These are phyloP conservation scores for Rhododendron griersonianum DNA, from an alignment of 148 eudicot species.

Conservation along the genomic window DNA sequence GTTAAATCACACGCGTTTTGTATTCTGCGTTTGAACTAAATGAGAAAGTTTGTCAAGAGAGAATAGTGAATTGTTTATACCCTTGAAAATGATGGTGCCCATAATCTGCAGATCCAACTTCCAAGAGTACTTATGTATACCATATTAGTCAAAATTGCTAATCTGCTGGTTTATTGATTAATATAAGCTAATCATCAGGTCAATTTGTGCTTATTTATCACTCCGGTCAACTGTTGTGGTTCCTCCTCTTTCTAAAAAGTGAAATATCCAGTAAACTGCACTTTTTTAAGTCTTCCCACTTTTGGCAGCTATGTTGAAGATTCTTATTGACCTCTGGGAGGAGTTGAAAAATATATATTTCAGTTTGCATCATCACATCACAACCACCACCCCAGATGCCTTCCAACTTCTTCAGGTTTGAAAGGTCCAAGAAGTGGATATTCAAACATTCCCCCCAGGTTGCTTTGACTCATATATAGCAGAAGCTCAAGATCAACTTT, in stretches of 20 bases:
- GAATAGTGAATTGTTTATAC: neutral
- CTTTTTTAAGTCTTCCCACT: neutral
- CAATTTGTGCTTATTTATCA: neutral
- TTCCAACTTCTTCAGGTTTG: neutral
- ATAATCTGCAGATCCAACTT: neutral
- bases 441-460: neutral
- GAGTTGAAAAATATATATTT: neutral
- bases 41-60: neutral
- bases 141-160: no score
- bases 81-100: neutral
- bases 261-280: neutral
- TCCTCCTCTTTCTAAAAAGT: neutral
- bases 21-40: neutral
- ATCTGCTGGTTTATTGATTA: neutral
- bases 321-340: neutral
- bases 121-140: neutral
- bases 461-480: neutral
- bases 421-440: neutral
- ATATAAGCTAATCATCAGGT: neutral
- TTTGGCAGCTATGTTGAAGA: neutral
- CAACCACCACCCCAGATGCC: neutral
- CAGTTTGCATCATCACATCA: neutral
- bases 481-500: neutral
- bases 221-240: neutral
- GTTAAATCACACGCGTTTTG: neutral